A percentile compares a stretch with the other conserved stretches of the same genome.
Conservation (phyloP, 768 basidiomycete species). For the Collybiopsis luxurians region DNA sequence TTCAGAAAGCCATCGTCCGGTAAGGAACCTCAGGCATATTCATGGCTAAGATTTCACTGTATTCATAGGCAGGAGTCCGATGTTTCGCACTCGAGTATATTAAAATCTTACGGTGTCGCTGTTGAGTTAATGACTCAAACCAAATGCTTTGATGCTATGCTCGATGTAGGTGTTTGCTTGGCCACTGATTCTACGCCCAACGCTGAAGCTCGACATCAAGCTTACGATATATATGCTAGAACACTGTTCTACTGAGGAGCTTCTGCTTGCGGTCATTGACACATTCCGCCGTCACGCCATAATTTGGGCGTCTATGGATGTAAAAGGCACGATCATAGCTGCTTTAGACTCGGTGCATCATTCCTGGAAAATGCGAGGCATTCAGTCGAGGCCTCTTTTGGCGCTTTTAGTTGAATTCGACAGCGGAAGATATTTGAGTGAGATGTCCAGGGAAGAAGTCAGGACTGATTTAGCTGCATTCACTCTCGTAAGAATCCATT, state of each 20-base stretch:
- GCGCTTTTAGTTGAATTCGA: constrained; percentile 65
- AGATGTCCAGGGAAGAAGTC: constrained; percentile 56
- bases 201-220: too few species aligned
- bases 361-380: constrained; percentile 59
- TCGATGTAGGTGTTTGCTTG: constrained; percentile 60
- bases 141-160: constrained; percentile 63
- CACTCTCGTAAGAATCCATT: constrained; percentile 49
- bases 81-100: constrained; percentile 32
- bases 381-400: constrained; percentile 64
- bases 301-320: constrained; percentile 80
- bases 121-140: constrained; percentile 59
- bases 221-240: constrained; percentile 53
- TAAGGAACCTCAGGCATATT: constrained; percentile 22
- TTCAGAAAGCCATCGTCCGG: constrained; percentile 53
- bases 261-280: constrained; percentile 63
- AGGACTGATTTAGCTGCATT: constrained; percentile 58
- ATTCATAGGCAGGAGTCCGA: constrained; percentile 20
- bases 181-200: too few species aligned
- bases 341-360: constrained; percentile 64
- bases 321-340: constrained; percentile 47
- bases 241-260: constrained; percentile 46
- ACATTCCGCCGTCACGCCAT: constrained; percentile 67
- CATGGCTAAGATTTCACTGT: background rate
- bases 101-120: constrained; percentile 54
- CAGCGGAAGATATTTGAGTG: constrained; percentile 51